A percentile compares a stretch with the other conserved stretches of the same genome.
Conservation (phyloP, 768 basidiomycete species). For the Paxillus ammoniavirescens region DNA sequence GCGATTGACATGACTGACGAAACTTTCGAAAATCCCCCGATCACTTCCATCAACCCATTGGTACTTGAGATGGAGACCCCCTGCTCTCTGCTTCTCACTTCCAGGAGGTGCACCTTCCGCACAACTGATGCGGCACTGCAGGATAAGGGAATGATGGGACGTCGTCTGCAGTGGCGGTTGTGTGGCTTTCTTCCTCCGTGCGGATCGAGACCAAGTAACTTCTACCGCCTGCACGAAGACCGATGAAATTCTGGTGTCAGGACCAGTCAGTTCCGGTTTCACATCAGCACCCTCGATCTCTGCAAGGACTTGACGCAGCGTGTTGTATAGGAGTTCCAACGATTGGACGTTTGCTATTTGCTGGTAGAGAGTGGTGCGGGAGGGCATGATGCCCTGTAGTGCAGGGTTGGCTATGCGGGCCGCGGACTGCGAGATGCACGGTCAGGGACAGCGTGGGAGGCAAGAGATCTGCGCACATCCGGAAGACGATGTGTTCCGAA, state of each 20-base stretch:
- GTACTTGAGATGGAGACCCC: conserved; percentile 33
- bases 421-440: conserved; percentile 28
- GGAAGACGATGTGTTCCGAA: conserved; percentile 61
- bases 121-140: conserved; percentile 28
- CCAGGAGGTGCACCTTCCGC: conserved; percentile 10
- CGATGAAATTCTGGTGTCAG: conserved; percentile 1
- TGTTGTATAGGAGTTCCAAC: conserved; percentile 7
- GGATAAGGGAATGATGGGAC: conserved; percentile 7
- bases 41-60: conserved; percentile 66
- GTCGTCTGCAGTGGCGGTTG: not conserved
- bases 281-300: conserved; percentile 31
- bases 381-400: conserved; percentile 54
- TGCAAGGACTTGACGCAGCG: conserved; percentile 32
- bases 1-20: conserved; percentile 61
- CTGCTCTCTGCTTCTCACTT: conserved; percentile 7
- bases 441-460: conserved; percentile 20
- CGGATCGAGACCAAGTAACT: conserved; percentile 72
- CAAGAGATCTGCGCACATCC: conserved; percentile 56
- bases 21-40: conserved; percentile 59
- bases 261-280: not conserved
- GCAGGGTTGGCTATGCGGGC: conserved; percentile 39
- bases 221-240: conserved; percentile 29
- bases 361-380: conserved; percentile 54
- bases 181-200: conserved; percentile 46
- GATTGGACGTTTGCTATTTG: conserved; percentile 21